phyloP scores from a whole-genome alignment of 1,139 yeast genomes.

The Lodderomyces parapsilosis region DNA sequence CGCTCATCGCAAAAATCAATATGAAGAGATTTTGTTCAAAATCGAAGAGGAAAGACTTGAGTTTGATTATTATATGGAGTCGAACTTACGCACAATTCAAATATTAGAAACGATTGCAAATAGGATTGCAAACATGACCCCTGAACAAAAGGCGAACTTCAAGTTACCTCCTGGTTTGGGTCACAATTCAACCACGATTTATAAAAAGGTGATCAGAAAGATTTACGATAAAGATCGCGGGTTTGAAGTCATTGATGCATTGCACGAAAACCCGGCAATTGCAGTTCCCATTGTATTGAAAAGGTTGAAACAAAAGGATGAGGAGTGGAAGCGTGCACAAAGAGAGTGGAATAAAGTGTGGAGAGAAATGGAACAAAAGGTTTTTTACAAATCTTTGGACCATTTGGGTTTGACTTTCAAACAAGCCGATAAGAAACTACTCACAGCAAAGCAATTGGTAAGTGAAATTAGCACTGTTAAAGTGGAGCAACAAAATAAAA shows the following conservation, averaged over 20 bases:
- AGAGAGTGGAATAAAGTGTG: constrained; percentile 99
- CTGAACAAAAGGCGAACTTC: constrained; percentile 82
- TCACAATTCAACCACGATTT: constrained; percentile 84
- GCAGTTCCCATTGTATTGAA: constrained; percentile 93
- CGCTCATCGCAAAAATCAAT: constrained; percentile 96
- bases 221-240: constrained; percentile 94
- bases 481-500: constrained; percentile 76
- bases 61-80: constrained; percentile 93
- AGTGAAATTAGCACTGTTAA: constrained; percentile 91
- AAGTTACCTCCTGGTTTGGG: constrained; percentile 92
- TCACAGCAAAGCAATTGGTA: constrained; percentile 86
- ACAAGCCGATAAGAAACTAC: constrained; percentile 89
- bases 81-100: constrained; percentile 91
- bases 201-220: constrained; percentile 88
- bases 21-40: constrained; percentile 91
- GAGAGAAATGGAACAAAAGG: constrained; percentile 97
- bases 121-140: constrained; percentile 88
- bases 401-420: constrained; percentile 94
- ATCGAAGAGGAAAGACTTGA: constrained; percentile 98
- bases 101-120: constrained; percentile 94
- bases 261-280: constrained; percentile 91
- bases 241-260: constrained; percentile 90
- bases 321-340: constrained; percentile 98
- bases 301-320: constrained; percentile 94
- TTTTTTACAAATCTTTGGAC: constrained; percentile 87